A percentile compares a stretch with the other conserved stretches of the same genome.
phyloP scores from a whole-genome alignment of 2,329 filamentous ascomycete species.

The Botrytis aclada region DNA sequence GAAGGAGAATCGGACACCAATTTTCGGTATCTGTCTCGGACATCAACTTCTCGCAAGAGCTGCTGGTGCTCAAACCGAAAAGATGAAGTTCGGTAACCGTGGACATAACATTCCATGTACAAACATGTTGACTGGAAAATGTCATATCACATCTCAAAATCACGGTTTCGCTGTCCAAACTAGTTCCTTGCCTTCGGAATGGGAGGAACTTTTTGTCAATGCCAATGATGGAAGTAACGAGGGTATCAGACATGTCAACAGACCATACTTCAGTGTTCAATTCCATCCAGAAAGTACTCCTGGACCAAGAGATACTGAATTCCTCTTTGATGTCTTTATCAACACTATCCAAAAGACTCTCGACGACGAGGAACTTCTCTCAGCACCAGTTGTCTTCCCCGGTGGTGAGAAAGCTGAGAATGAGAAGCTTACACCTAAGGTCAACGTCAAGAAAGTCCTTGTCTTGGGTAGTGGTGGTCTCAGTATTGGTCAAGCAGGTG shows the following conservation, averaged over 20 bases:
- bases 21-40: slow-evolving; percentile 95
- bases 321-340: slow-evolving; percentile 95
- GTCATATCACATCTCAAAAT: slow-evolving; percentile 98
- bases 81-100: slow-evolving; percentile 99
- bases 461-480: slow-evolving; percentile 95
- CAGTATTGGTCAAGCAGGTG: slow-evolving; percentile 94
- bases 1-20: slow-evolving; percentile 74
- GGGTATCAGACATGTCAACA: slow-evolving; percentile 82
- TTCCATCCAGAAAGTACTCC: slow-evolving; percentile 98
- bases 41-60: slow-evolving; percentile 90
- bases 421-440: slow-evolving; percentile 68
- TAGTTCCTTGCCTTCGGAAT: slow-evolving; percentile 68
- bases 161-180: slow-evolving; percentile 94
- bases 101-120: slow-evolving; percentile 98
- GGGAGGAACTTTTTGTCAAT: slow-evolving; percentile 95
- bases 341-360: slow-evolving; percentile 73
- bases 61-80: slow-evolving; percentile 77
- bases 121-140: slow-evolving; percentile 90
- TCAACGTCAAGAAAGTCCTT: slow-evolving; percentile 94
- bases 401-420: slow-evolving; percentile 81
- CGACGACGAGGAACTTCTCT: slow-evolving; percentile 62
- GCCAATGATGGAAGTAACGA: slow-evolving; percentile 98
- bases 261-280: slow-evolving; percentile 98
- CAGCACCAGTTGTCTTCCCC: slow-evolving; percentile 77
- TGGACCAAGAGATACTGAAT: slow-evolving; percentile 92